phyloP scores from a whole-genome alignment of 805 yeast species.

The Yueomyces sp. region DNA sequence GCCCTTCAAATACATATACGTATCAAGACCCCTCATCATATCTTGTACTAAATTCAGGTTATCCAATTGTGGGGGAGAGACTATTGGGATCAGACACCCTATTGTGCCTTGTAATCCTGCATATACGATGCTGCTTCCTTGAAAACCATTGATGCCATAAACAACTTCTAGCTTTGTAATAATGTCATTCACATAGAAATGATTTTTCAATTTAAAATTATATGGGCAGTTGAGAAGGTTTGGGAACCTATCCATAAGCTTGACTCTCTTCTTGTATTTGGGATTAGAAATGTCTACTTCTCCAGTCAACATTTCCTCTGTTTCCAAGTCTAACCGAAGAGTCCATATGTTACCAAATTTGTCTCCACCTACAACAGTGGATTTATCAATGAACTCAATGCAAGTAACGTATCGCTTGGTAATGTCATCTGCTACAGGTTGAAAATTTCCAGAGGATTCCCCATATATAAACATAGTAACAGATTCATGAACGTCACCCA shows the following conservation, averaged over 20 bases:
- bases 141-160: constrained; percentile 23
- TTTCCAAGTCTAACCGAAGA: constrained; percentile 42
- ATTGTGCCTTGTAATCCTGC: constrained; percentile 73
- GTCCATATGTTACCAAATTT: constrained; percentile 72
- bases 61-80: constrained; percentile 45
- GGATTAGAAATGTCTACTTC: not conserved
- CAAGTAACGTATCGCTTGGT: constrained; percentile 55
- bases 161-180: constrained; percentile 45
- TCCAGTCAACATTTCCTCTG: constrained; percentile 20
- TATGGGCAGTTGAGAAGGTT: constrained; percentile 26
- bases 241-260: constrained; percentile 5
- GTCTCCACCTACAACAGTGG: constrained; percentile 75
- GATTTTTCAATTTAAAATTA: constrained; percentile 38
- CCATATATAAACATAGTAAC: constrained; percentile 44
- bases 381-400: constrained; percentile 49
- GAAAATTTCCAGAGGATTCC: constrained; percentile 33
- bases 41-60: constrained; percentile 44
- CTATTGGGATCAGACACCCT: constrained; percentile 59
- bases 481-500: constrained; percentile 64
- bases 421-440: constrained; percentile 58
- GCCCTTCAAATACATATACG: constrained; percentile 5
- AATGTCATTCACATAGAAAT: constrained; percentile 59
- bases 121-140: constrained; percentile 52
- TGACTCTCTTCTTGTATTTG: not conserved
- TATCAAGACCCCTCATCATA: constrained; percentile 24